Evolutionary conservation across 108 stramenopile genomes (phyloP).

Genomic region (Schizochytrium sp.): DNA sequence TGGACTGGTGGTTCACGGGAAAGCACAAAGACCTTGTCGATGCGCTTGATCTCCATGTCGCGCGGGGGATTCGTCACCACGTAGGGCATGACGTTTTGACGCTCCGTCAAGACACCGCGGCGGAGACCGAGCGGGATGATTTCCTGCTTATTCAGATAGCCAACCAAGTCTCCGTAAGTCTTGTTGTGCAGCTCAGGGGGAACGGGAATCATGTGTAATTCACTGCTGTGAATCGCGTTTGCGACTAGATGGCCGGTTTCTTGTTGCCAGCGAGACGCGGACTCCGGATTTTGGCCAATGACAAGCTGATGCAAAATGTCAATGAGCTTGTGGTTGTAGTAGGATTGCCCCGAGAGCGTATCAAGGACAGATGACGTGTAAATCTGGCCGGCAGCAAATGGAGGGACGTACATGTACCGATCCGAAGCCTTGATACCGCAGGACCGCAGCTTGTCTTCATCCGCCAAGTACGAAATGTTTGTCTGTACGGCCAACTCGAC

Average conservation of each 20-base stretch:
- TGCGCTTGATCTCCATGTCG: neutral
- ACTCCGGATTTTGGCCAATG: neutral
- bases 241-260: neutral
- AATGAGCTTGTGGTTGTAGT: conserved; percentile 2
- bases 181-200: neutral
- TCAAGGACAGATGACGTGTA: neutral
- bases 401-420: neutral
- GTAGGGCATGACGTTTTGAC: neutral
- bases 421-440: neutral
- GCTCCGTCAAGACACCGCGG: neutral
- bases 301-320: conserved; percentile 1
- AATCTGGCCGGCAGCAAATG: neutral
- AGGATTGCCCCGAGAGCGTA: neutral
- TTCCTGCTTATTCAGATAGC: neutral
- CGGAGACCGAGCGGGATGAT: neutral
- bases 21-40: neutral
- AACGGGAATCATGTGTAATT: neutral
- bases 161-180: neutral
- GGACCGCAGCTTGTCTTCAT: neutral
- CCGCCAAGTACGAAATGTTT: neutral
- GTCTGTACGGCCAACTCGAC: neutral
- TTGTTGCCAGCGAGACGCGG: neutral
- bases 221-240: neutral
- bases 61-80: neutral
- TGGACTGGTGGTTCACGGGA: neutral